These are phyloP conservation scores for Westerdykella sp. DNA, from an alignment of 2,329 filamentous ascomycete species.

Conservation along the genomic window DNA sequence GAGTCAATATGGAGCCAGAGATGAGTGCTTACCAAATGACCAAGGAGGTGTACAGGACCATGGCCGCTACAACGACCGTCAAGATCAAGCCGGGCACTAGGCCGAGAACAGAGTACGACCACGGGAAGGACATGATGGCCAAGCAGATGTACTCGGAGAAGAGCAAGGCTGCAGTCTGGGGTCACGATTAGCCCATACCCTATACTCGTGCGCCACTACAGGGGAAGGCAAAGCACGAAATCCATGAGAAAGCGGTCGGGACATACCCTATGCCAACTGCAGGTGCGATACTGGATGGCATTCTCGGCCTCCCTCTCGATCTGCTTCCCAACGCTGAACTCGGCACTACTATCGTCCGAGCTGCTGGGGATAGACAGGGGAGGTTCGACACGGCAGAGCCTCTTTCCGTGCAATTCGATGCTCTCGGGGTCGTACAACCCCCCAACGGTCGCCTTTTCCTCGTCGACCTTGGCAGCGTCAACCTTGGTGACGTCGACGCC, in stretches of 20 bases:
- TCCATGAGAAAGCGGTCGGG: background rate
- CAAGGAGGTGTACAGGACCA: conserved; percentile 79
- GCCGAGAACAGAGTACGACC: conserved; percentile 82
- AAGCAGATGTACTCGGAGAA: conserved; percentile 96
- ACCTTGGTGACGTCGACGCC: background rate
- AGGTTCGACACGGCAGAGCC: no score
- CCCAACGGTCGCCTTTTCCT: conserved; percentile 1
- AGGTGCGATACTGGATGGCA: conserved; percentile 86
- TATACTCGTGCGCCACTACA: background rate
- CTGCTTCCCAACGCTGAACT: conserved; percentile 55
- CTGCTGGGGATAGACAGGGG: conserved; percentile 1
- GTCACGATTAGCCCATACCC: conserved; percentile 6
- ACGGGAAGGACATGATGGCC: conserved; percentile 91
- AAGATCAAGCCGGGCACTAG: conserved; percentile 81
- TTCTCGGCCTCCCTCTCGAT: conserved; percentile 69
- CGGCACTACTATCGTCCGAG: conserved; percentile 32
- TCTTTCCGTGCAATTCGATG: no score
- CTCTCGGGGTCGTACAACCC: conserved; percentile 26
- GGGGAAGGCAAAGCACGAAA: background rate
- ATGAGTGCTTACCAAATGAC: conserved; percentile 50
- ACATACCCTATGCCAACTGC: conserved; percentile 79
- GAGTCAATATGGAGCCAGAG: background rate
- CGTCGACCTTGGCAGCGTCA: conserved; percentile 4
- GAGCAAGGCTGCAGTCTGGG: conserved; percentile 72
- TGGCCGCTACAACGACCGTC: conserved; percentile 67